Conservation (phyloP, 148 eudicot genomes). For the Rhododendron kiyosumense region DNA sequence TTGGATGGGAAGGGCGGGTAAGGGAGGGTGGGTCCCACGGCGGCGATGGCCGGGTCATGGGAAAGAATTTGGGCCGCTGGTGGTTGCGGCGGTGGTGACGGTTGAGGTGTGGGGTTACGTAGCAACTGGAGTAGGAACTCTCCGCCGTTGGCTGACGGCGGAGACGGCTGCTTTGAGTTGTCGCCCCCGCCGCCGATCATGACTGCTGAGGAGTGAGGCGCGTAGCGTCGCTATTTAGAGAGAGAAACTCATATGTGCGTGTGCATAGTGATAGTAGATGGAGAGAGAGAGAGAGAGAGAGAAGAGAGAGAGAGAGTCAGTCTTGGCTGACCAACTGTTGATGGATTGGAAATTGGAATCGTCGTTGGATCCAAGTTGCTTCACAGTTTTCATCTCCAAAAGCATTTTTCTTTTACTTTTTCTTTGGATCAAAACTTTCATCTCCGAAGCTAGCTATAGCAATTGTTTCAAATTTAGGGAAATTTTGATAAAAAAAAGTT, state of each 20-base stretch:
- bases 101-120: conserved; percentile 31
- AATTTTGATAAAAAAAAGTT: no score
- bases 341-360: neutral
- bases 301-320: neutral
- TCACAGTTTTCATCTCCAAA: neutral
- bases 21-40: conserved; percentile 56
- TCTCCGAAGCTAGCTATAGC: no score
- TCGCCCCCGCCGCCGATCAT: conserved; percentile 52
- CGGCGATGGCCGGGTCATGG: conserved; percentile 18
- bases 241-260: neutral
- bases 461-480: no score
- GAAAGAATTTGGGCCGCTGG: neutral
- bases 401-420: no score
- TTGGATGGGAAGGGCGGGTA: conserved; percentile 15
- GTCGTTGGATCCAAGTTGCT: no score
- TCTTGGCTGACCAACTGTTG: neutral
- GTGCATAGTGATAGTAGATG: neutral
- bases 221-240: neutral
- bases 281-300: neutral
- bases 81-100: conserved; percentile 19
- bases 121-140: conserved; percentile 68
- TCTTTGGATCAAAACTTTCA: no score
- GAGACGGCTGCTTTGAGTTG: conserved; percentile 15
- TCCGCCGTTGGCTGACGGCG: conserved; percentile 32
- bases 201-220: neutral